These are phyloP conservation scores for Zangia roseola DNA, from an alignment of 768 basidiomycete species.

Conservation along the genomic window DNA sequence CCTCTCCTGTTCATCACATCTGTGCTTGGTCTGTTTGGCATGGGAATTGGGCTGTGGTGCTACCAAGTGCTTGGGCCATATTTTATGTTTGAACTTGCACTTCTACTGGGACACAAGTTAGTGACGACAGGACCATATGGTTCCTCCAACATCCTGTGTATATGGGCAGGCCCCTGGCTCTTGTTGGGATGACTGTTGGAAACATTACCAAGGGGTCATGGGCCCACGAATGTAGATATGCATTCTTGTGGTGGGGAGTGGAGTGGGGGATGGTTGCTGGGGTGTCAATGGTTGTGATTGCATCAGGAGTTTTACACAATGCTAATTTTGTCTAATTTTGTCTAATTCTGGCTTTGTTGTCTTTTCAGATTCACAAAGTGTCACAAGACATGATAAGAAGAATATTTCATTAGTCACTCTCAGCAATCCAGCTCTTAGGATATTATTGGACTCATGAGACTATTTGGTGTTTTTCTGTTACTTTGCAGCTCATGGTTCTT, in stretches of 20 bases:
- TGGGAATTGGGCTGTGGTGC: constrained; percentile 32
- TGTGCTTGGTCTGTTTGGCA: constrained; percentile 24
- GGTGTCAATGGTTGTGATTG: constrained; percentile 1
- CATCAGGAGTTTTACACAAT: too few relatives aligned
- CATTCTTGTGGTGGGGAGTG: constrained; percentile 4
- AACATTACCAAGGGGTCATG: constrained; percentile 10
- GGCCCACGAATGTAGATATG: constrained; percentile 8
- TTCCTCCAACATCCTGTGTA: constrained; percentile 15
- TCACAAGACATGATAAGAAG: too few relatives aligned
- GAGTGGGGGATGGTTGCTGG: background rate
- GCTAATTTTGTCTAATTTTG: too few relatives aligned
- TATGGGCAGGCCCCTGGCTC: constrained; percentile 1
- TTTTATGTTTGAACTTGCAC: constrained; percentile 40
- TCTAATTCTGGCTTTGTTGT: too few relatives aligned
- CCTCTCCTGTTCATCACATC: background rate
- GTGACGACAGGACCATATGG: constrained; percentile 16
- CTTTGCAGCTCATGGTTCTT: too few relatives aligned
- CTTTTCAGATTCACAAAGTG: too few relatives aligned
- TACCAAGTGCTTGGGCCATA: constrained; percentile 35
- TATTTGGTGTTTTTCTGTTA: too few relatives aligned
- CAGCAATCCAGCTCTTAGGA: too few relatives aligned
- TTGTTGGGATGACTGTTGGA: constrained; percentile 5
- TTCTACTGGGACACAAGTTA: constrained; percentile 4
- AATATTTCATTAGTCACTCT: too few relatives aligned
- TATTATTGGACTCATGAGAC: too few relatives aligned